Percentiles rank a stretch among this genome's conserved stretches.
phyloP scores from a whole-genome alignment of 2,329 filamentous ascomycete species.

The Cryphonectria carpinicola region DNA sequence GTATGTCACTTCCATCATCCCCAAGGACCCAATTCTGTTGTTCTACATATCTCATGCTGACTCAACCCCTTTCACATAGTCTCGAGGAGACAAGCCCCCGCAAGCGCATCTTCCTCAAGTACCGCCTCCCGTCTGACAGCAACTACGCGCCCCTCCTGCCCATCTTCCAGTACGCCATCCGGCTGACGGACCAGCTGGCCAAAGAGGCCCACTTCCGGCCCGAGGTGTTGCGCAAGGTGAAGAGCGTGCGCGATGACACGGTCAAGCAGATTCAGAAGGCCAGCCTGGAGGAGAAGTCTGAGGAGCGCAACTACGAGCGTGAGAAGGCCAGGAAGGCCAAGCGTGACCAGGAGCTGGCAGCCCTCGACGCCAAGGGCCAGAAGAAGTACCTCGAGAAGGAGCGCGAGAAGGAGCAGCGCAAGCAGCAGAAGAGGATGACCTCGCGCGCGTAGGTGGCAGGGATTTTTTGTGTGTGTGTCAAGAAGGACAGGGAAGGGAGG shows the following conservation, averaged over 20 bases:
- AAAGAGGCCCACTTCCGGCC: constrained; percentile 81
- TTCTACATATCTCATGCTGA: background rate
- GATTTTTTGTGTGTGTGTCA: background rate
- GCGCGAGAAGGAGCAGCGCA: constrained; percentile 71
- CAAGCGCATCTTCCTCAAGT: constrained; percentile 85
- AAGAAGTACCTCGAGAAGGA: constrained; percentile 85
- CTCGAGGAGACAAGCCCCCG: constrained; percentile 81
- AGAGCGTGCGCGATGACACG: constrained; percentile 77
- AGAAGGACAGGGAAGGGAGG: background rate
- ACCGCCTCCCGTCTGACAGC: constrained; percentile 67
- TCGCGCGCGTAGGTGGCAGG: constrained; percentile 47
- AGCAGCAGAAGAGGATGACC: constrained; percentile 58
- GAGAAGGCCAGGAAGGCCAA: constrained; percentile 85
- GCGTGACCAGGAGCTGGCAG: constrained; percentile 79
- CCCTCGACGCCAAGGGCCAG: constrained; percentile 79
- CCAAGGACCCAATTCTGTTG: background rate
- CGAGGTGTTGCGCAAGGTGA: constrained; percentile 86
- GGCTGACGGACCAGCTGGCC: constrained; percentile 82
- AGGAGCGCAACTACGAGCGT: constrained; percentile 73
- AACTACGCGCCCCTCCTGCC: constrained; percentile 70
- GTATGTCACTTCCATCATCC: constrained; percentile 53
- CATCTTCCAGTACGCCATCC: constrained; percentile 80
- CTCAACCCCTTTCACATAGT: constrained; percentile 45
- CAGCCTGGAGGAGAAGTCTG: constrained; percentile 79
- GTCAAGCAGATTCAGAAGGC: constrained; percentile 78